Conservation (phyloP, 768 basidiomycete species). For the Phylloporus sp. region DNA sequence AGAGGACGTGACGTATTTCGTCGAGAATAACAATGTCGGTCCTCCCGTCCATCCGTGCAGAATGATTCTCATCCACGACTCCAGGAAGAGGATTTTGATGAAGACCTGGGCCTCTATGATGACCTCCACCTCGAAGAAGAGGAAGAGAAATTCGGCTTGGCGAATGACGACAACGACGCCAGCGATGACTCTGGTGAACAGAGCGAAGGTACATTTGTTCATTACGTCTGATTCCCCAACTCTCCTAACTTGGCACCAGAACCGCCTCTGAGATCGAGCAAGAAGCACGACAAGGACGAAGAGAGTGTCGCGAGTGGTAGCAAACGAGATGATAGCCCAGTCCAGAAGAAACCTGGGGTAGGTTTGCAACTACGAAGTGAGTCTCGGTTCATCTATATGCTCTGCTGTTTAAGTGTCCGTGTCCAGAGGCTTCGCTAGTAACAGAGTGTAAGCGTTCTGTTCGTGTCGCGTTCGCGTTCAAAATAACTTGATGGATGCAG, state of each 20-base stretch:
- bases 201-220: constrained; percentile 59
- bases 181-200: constrained; percentile 72
- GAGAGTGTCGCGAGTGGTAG: constrained; percentile 65
- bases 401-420: constrained; percentile 13
- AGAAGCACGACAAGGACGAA: constrained; percentile 71
- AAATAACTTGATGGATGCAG: constrained; percentile 11
- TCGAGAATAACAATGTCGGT: constrained; percentile 91
- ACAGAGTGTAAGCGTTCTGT: constrained; percentile 48
- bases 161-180: constrained; percentile 61
- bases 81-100: constrained; percentile 96
- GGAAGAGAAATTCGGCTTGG: constrained; percentile 87
- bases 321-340: constrained; percentile 75
- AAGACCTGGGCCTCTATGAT: constrained; percentile 96
- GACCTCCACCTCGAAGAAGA: constrained; percentile 97
- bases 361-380: constrained; percentile 67
- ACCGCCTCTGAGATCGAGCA: constrained; percentile 61
- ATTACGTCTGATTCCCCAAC: not conserved
- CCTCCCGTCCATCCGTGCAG: constrained; percentile 4
- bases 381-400: constrained; percentile 28
- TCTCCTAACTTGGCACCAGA: constrained; percentile 36
- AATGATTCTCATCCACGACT: constrained; percentile 16
- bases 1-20: constrained; percentile 95
- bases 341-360: constrained; percentile 70
- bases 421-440: constrained; percentile 59
- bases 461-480: not conserved